These are phyloP conservation scores for Mortierella sp. DNA, from an alignment of 371 early-diverging fungal genomes.

Conservation along the genomic window DNA sequence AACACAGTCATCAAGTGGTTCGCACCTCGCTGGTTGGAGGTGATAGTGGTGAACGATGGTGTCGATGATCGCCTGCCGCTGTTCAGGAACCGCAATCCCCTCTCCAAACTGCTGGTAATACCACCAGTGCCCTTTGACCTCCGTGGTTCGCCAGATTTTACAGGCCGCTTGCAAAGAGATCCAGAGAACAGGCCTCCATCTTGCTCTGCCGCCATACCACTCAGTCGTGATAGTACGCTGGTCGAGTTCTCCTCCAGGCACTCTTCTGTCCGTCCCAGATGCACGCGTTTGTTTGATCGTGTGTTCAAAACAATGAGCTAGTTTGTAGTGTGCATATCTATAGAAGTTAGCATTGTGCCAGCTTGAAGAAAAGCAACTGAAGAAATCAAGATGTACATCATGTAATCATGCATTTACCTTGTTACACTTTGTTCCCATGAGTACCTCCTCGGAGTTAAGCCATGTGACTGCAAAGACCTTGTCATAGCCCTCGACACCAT, in stretches of 20 bases:
- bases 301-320: constrained; percentile 37
- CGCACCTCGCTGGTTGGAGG: background rate
- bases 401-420: constrained; percentile 35
- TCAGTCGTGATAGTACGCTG: constrained; percentile 4
- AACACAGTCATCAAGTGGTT: constrained; percentile 19
- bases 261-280: constrained; percentile 33
- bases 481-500: constrained; percentile 57
- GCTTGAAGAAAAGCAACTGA: background rate
- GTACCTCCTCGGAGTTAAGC: constrained; percentile 63
- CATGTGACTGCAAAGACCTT: constrained; percentile 74
- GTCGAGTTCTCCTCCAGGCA: constrained; percentile 18
- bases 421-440: constrained; percentile 78
- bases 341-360: background rate
- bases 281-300: constrained; percentile 21
- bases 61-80: constrained; percentile 42
- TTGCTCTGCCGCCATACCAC: background rate
- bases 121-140: constrained; percentile 10
- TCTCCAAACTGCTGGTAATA: constrained; percentile 27
- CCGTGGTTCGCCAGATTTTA: background rate
- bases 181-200: background rate
- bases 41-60: constrained; percentile 21
- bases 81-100: constrained; percentile 28
- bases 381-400: background rate
- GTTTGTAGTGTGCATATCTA: background rate
- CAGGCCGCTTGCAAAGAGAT: background rate